Evolutionary conservation across 768 basidiomycete genomes (phyloP).

Genomic region (Wakefieldia striispora): DNA sequence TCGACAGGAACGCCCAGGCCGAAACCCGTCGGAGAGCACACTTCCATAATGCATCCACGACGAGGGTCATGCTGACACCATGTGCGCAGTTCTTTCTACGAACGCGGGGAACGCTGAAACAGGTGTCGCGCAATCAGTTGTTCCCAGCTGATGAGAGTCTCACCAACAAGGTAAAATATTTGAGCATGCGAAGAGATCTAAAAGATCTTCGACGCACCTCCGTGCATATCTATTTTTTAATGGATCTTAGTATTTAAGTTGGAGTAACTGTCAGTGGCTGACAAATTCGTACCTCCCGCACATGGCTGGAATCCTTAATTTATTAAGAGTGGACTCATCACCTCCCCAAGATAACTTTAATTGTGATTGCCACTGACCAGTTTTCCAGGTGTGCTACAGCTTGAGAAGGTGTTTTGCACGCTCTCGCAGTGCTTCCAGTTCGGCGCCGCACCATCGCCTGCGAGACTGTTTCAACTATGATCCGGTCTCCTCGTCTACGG

Average conservation of each 20-base stretch:
- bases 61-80: slow-evolving; percentile 16
- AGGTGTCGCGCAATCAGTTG: slow-evolving; percentile 24
- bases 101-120: slow-evolving; percentile 24
- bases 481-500: slow-evolving; percentile 12
- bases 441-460: slow-evolving; percentile 11
- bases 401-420: slow-evolving; percentile 13
- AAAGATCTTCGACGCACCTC: slow-evolving; percentile 10
- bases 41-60: slow-evolving; percentile 33
- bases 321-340: slow-evolving; percentile 1
- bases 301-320: too few species aligned
- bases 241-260: slow-evolving; percentile 1
- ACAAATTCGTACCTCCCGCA: too few species aligned
- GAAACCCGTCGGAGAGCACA: slow-evolving; percentile 29
- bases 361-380: not conserved
- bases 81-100: slow-evolving; percentile 10
- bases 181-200: slow-evolving; percentile 22
- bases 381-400: slow-evolving; percentile 14
- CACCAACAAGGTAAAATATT: slow-evolving; percentile 19
- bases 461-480: slow-evolving; percentile 17
- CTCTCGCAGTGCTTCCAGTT: not conserved
- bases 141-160: slow-evolving; percentile 25
- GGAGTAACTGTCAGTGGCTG: too few species aligned
- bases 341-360: slow-evolving; percentile 13
- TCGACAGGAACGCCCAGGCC: slow-evolving; percentile 27
- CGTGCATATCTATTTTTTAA: slow-evolving; percentile 5